These are phyloP conservation scores for Sporothrix curviconia DNA, from an alignment of 2,329 filamentous ascomycete species.

Conservation along the genomic window DNA sequence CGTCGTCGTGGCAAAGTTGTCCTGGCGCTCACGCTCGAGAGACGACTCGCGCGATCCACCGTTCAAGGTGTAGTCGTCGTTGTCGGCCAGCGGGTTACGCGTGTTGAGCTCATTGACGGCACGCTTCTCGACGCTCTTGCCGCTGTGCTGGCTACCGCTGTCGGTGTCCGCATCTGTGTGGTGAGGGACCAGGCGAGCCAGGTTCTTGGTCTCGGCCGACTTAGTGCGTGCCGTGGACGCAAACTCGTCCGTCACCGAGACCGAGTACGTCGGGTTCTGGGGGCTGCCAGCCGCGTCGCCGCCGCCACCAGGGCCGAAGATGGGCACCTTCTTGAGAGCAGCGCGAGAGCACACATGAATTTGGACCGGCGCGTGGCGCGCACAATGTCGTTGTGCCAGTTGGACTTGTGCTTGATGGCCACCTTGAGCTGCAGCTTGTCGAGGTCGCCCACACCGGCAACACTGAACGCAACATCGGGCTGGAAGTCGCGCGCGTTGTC, in stretches of 20 bases:
- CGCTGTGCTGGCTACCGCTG: conserved; percentile 21
- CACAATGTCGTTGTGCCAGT: conserved; percentile 81
- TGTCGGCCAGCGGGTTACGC: conserved; percentile 28
- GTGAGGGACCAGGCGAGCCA: conserved; percentile 56
- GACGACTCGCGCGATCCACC: conserved; percentile 25
- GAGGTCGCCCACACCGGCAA: conserved; percentile 73
- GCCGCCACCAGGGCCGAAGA: conserved; percentile 73
- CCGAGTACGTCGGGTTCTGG: conserved; percentile 74
- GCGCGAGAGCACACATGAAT: conserved; percentile 89
- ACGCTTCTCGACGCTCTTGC: conserved; percentile 34
- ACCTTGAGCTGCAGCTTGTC: conserved; percentile 81
- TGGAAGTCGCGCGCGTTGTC: conserved; percentile 91
- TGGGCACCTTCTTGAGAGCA: conserved; percentile 84
- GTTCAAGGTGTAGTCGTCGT: conserved; percentile 32
- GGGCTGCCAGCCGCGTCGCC: conserved; percentile 55
- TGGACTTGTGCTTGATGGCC: conserved; percentile 85
- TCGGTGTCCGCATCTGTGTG: conserved; percentile 17
- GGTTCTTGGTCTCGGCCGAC: conserved; percentile 48
- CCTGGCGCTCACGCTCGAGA: conserved; percentile 26
- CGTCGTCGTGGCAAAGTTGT: conserved; percentile 4
- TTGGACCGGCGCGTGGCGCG: conserved; percentile 79
- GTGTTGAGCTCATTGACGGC: conserved; percentile 42
- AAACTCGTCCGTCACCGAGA: conserved; percentile 63
- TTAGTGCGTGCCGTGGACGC: conserved; percentile 46
- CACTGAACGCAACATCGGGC: conserved; percentile 70